These are phyloP conservation scores for Citrullus mucosospermus DNA, from an alignment of 306 rosid species.

Conservation along the genomic window DNA sequence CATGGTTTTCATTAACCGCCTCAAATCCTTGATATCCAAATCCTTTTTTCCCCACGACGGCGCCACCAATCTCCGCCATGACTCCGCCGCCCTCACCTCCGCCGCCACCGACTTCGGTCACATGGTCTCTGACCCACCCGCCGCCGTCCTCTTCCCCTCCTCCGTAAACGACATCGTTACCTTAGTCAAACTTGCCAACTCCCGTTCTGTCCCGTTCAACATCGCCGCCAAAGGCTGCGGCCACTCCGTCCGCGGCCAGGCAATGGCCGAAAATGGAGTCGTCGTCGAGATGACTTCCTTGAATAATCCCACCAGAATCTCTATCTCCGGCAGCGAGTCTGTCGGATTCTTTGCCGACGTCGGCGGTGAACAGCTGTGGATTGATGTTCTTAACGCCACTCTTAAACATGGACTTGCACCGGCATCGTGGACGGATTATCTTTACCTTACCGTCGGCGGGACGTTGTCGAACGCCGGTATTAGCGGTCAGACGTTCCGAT, in stretches of 20 bases:
- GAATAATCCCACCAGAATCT: background rate
- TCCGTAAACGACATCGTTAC: slow-evolving; percentile 27
- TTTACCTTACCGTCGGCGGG: slow-evolving; percentile 63
- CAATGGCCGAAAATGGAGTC: slow-evolving; percentile 46
- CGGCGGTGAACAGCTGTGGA: slow-evolving; percentile 76
- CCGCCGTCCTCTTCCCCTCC: slow-evolving; percentile 40
- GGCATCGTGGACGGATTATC: slow-evolving; percentile 70
- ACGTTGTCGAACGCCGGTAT: slow-evolving; percentile 89
- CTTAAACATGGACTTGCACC: slow-evolving; percentile 50
- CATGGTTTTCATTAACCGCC: slow-evolving; percentile 20
- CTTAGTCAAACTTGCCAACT: slow-evolving; percentile 36
- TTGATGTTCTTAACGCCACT: slow-evolving; percentile 43
- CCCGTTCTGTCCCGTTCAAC: background rate
- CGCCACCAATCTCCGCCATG: slow-evolving; percentile 26
- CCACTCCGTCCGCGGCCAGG: slow-evolving; percentile 64
- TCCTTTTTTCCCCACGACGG: background rate
- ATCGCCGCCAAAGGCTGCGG: slow-evolving; percentile 65
- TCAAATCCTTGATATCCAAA: slow-evolving; percentile 16
- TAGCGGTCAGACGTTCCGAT: slow-evolving; percentile 60
- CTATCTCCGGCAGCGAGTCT: slow-evolving; percentile 1
- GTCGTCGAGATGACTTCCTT: slow-evolving; percentile 62
- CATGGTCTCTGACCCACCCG: slow-evolving; percentile 26
- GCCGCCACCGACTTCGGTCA: slow-evolving; percentile 66
- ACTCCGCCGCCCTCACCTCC: slow-evolving; percentile 26
- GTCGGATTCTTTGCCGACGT: slow-evolving; percentile 45